Percentiles rank a stretch among this genome's conserved stretches.
phyloP scores from a whole-genome alignment of 2,329 filamentous ascomycete species.

The Talaromyces pinophilus region DNA sequence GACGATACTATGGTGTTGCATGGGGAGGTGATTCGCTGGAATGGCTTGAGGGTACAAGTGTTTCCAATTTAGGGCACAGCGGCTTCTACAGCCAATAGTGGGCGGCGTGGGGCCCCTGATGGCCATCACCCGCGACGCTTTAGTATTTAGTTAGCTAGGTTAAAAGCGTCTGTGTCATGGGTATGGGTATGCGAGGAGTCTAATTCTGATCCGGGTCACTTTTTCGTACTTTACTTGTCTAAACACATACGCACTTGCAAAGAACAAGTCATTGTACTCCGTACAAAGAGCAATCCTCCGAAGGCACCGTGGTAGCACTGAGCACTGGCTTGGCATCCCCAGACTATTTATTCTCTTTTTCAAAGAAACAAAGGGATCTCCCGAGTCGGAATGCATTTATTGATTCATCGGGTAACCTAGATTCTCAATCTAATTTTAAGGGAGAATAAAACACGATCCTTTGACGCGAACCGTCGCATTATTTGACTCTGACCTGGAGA shows the following conservation, averaged over 20 bases:
- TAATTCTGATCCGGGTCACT: not conserved
- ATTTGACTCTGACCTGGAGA: not conserved
- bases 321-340: slow-evolving; percentile 18
- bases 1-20: not conserved
- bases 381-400: slow-evolving; percentile 14
- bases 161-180: not conserved
- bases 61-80: slow-evolving; percentile 22
- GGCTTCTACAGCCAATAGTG: slow-evolving; percentile 19
- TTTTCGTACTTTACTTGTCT: not conserved
- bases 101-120: not conserved
- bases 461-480: slow-evolving; percentile 13
- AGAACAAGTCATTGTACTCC: not conserved
- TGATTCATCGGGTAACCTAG: not conserved
- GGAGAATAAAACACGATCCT: slow-evolving; percentile 2
- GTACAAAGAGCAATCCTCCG: slow-evolving; percentile 6
- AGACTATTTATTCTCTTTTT: not conserved
- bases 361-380: not conserved
- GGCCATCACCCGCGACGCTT: slow-evolving; percentile 20
- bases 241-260: not conserved
- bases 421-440: not conserved
- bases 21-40: slow-evolving; percentile 7
- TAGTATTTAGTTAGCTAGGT: too few relatives aligned
- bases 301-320: not conserved
- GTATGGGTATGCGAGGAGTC: slow-evolving; percentile 18
- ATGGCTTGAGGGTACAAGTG: not conserved